These are phyloP conservation scores for Sarcocystis neurona DNA, from an alignment of 169 alveolate species.

Conservation along the genomic window DNA sequence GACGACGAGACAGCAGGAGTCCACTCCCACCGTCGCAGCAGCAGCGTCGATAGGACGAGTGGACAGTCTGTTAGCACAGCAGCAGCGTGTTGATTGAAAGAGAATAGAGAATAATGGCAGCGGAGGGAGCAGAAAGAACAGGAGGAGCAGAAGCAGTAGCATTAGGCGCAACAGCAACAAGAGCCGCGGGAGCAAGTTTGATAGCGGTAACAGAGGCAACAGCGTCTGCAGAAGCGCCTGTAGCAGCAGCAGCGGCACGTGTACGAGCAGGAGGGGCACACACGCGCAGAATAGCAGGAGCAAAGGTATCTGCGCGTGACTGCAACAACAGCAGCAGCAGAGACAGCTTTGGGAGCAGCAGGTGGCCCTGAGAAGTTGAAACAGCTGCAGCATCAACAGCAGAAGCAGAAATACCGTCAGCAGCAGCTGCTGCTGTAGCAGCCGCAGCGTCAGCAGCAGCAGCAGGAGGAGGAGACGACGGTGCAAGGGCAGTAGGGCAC, in stretches of 20 bases:
- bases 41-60: too few relatives aligned
- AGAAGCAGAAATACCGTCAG: not conserved
- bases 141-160: slow-evolving; percentile 23
- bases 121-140: too few relatives aligned
- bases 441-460: slow-evolving; percentile 3
- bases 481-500: not conserved
- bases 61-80: too few relatives aligned
- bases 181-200: not conserved
- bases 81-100: too few relatives aligned
- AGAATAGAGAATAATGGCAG: too few relatives aligned
- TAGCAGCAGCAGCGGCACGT: slow-evolving; percentile 11
- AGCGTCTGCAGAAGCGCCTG: slow-evolving; percentile 20
- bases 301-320: too few relatives aligned
- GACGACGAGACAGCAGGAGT: too few relatives aligned
- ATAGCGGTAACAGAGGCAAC: slow-evolving; percentile 39
- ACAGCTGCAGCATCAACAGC: not conserved
- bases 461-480: not conserved
- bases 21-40: too few relatives aligned
- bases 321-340: slow-evolving; percentile 6
- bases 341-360: not conserved
- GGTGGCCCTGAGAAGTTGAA: not conserved
- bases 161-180: not conserved
- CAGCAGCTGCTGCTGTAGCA: not conserved
- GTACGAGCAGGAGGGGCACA: too few relatives aligned
- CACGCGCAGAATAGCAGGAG: too few relatives aligned